These are phyloP conservation scores for Cornus florida DNA, from an alignment of 148 eudicot genomes.

Conservation along the genomic window DNA sequence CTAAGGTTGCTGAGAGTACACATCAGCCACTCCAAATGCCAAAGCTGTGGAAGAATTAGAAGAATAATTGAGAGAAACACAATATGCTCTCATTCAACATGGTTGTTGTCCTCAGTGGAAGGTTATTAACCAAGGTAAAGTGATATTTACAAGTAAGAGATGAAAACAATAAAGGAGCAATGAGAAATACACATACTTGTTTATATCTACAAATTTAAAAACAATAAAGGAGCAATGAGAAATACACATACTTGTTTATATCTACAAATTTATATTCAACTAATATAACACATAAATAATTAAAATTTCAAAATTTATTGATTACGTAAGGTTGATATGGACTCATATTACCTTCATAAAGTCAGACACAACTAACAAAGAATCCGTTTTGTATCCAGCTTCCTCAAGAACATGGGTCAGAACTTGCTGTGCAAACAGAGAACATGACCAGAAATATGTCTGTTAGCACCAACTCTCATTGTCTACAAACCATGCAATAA, in stretches of 20 bases:
- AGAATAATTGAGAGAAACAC: too few species aligned
- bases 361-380: constrained; percentile 41
- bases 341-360: constrained; percentile 43
- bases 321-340: not conserved
- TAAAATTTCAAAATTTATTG: not conserved
- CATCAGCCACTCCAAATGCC: too few species aligned
- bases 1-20: too few species aligned
- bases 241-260: not conserved
- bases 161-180: not conserved
- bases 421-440: constrained; percentile 34
- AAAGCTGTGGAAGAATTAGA: too few species aligned
- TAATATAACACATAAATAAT: not conserved
- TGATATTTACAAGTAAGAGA: not conserved
- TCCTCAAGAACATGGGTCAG: constrained; percentile 56
- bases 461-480: not conserved
- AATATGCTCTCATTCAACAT: too few species aligned
- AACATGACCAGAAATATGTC: constrained; percentile 1
- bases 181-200: not conserved
- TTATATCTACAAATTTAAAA: not conserved
- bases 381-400: constrained; percentile 52
- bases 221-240: not conserved
- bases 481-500: not conserved
- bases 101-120: too few species aligned
- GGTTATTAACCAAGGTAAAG: too few species aligned
- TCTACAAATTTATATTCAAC: not conserved